A percentile compares a stretch with the other conserved stretches of the same genome.
Conservation (phyloP, 768 basidiomycete genomes). For the Pulveroboletus sp. region DNA sequence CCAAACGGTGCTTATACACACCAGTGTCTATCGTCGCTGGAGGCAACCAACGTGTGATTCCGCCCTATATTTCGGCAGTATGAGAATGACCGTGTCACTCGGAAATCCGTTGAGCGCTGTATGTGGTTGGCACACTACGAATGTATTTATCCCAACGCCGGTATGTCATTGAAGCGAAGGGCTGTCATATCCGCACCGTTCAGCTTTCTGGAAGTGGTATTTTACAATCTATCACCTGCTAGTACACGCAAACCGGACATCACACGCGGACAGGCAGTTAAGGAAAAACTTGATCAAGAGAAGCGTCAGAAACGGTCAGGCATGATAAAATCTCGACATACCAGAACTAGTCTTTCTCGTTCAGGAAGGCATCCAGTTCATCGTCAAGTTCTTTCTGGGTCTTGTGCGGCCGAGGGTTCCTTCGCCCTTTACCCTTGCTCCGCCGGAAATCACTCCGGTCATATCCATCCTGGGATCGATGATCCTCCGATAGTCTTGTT, state of each 20-base stretch:
- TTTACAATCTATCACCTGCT: constrained; percentile 2
- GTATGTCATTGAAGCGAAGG: neutral
- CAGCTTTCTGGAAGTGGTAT: constrained; percentile 12
- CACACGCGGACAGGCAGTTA: neutral
- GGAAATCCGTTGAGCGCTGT: no score
- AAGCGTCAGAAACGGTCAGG: neutral
- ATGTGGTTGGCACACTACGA: no score
- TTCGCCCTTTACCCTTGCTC: constrained; percentile 35
- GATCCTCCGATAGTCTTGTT: constrained; percentile 16
- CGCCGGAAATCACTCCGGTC: constrained; percentile 25
- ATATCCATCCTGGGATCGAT: constrained; percentile 21
- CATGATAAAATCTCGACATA: constrained; percentile 1
- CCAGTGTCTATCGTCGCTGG: no score
- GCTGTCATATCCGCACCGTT: no score
- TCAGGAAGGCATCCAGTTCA: constrained; percentile 76
- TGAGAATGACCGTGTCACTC: no score
- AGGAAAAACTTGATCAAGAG: neutral
- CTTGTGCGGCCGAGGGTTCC: constrained; percentile 43
- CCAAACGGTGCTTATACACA: no score
- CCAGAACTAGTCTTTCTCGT: constrained; percentile 40
- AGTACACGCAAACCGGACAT: constrained; percentile 3
- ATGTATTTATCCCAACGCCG: no score
- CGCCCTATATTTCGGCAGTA: no score
- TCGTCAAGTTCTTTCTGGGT: constrained; percentile 78
- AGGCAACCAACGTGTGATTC: no score